These are phyloP conservation scores for Sutorius australiensis DNA, from an alignment of 768 basidiomycete genomes.

Conservation along the genomic window DNA sequence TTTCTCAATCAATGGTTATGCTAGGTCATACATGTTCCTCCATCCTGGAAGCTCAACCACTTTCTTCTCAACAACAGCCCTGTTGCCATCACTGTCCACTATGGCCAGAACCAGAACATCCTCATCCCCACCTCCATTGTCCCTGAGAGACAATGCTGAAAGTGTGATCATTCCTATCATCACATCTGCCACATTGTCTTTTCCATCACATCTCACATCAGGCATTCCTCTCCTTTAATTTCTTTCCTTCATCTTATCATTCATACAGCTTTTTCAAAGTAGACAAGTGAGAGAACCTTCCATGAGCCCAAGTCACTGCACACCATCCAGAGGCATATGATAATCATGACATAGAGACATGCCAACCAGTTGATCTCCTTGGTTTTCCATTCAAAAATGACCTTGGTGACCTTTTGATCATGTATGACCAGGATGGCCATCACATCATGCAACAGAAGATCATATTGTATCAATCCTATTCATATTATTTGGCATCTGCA, in stretches of 20 bases:
- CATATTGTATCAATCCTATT: rapidly evolving
- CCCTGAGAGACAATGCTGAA: background rate
- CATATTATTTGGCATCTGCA: too few species aligned
- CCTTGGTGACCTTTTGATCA: background rate
- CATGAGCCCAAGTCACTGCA: background rate
- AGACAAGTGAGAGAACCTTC: background rate
- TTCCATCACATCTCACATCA: background rate
- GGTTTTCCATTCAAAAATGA: background rate
- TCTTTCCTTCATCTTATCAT: too few species aligned
- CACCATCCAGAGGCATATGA: background rate
- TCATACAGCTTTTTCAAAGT: background rate
- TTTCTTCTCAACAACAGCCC: too few species aligned
- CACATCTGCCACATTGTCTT: background rate
- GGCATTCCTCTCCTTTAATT: too few species aligned
- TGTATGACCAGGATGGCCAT: background rate
- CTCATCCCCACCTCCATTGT: too few species aligned
- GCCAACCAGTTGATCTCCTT: background rate
- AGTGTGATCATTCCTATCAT: background rate
- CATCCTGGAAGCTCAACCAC: too few species aligned
- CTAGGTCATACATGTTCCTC: too few species aligned
- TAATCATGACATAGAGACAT: background rate
- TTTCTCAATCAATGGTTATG: too few species aligned
- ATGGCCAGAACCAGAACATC: too few species aligned
- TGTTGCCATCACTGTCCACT: too few species aligned
- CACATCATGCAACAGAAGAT: background rate